These are phyloP conservation scores for Hygrophoropsis aurantiaca DNA, from an alignment of 768 basidiomycete genomes.

Conservation along the genomic window DNA sequence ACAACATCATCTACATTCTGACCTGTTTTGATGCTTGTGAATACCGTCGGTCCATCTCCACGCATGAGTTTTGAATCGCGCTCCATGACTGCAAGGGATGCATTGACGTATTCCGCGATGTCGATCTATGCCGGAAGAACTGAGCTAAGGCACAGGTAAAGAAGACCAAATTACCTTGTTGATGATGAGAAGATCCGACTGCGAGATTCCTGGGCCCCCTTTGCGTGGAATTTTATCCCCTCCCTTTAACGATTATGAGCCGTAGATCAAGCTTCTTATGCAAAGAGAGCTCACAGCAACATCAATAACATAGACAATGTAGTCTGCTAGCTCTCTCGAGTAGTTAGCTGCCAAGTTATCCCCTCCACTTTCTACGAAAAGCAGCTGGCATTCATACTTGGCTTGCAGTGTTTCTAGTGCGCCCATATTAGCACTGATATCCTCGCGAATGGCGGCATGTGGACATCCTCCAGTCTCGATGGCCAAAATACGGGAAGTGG, in stretches of 20 bases:
- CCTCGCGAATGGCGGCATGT: conserved; percentile 97
- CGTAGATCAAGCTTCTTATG: neutral
- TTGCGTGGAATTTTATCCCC: conserved; percentile 99
- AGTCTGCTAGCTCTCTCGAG: conserved; percentile 94
- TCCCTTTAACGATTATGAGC: conserved; percentile 53
- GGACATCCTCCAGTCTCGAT: conserved; percentile 99
- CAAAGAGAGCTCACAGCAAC: conserved; percentile 56
- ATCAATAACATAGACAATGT: conserved; percentile 92
- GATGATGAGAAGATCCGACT: conserved; percentile 90
- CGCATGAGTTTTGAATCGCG: conserved; percentile 93
- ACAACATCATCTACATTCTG: conserved; percentile 82
- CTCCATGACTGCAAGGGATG: conserved; percentile 92
- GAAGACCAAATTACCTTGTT: conserved; percentile 87
- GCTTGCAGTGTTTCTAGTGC: conserved; percentile 94
- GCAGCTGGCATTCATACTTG: conserved; percentile 83
- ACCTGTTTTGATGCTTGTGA: conserved; percentile 77
- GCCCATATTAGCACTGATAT: conserved; percentile 96
- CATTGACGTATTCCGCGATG: conserved; percentile 88
- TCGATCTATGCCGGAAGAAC: conserved; percentile 87
- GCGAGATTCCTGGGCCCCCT: conserved; percentile 96
- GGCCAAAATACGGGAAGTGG: conserved; percentile 81
- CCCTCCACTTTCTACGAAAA: conserved; percentile 95
- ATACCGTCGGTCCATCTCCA: conserved; percentile 90
- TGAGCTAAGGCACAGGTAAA: too few species aligned
- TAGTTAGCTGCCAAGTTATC: conserved; percentile 98